Evolutionary conservation across 2,329 filamentous ascomycete genomes (phyloP).

Genomic region (Fusarium sublunatum): DNA sequence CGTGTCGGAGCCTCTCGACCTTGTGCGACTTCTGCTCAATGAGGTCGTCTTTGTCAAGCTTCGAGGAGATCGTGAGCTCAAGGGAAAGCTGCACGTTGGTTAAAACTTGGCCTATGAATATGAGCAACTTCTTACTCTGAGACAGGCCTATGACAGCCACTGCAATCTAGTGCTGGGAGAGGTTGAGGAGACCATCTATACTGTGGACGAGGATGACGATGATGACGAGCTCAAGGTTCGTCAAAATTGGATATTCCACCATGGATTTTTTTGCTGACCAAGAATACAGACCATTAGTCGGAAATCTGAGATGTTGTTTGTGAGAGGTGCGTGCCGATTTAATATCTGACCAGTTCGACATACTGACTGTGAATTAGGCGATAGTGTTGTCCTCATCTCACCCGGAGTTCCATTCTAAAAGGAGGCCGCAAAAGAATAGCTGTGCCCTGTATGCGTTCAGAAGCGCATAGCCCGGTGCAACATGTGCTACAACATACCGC

Average conservation of each 20-base stretch:
- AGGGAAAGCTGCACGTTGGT: conserved; percentile 91
- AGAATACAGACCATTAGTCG: conserved; percentile 85
- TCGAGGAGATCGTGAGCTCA: conserved; percentile 92
- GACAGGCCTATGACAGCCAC: conserved; percentile 95
- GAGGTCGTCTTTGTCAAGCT: conserved; percentile 98
- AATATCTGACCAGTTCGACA: neutral
- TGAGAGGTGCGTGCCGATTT: conserved; percentile 76
- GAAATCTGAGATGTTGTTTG: conserved; percentile 98
- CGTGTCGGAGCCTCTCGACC: conserved; percentile 91
- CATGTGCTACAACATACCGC: conserved; percentile 6
- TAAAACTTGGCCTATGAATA: neutral
- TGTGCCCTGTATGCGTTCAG: conserved; percentile 5
- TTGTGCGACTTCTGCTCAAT: conserved; percentile 93
- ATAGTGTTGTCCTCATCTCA: conserved; percentile 78
- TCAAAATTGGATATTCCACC: neutral
- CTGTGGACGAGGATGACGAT: conserved; percentile 92
- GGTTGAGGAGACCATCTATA: conserved; percentile 96
- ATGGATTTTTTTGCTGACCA: conserved; percentile 20
- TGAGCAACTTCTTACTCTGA: conserved; percentile 11
- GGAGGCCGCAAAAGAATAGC: neutral
- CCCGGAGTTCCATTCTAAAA: conserved; percentile 60
- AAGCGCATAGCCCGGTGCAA: conserved; percentile 2
- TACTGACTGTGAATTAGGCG: conserved; percentile 61
- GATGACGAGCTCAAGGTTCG: conserved; percentile 79
- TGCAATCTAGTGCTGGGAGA: conserved; percentile 97